These are phyloP conservation scores for Apiospora hydei DNA, from an alignment of 2,329 filamentous ascomycete species.

Conservation along the genomic window DNA sequence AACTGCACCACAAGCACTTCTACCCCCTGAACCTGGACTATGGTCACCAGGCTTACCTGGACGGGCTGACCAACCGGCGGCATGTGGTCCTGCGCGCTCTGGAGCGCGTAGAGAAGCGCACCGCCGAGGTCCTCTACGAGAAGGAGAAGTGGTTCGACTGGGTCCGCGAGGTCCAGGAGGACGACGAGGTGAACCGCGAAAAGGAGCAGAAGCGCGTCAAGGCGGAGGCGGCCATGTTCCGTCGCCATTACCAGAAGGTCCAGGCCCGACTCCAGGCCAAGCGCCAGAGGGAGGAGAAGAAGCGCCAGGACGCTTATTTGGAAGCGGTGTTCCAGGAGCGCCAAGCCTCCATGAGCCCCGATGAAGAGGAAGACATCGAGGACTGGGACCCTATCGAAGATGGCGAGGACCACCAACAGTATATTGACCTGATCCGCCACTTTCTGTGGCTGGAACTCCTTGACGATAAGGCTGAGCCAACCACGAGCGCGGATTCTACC, in stretches of 20 bases:
- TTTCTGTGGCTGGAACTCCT: slow-evolving; percentile 50
- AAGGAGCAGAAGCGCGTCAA: slow-evolving; percentile 58
- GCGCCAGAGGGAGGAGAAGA: slow-evolving; percentile 49
- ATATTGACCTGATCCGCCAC: slow-evolving; percentile 52
- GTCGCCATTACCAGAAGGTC: slow-evolving; percentile 53
- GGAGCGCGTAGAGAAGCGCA: slow-evolving; percentile 51
- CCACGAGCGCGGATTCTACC: slow-evolving; percentile 16
- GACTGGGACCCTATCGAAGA: slow-evolving; percentile 59
- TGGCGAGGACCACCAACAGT: slow-evolving; percentile 52
- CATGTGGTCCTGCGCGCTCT: slow-evolving; percentile 45
- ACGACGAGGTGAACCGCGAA: slow-evolving; percentile 53
- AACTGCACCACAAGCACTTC: slow-evolving; percentile 42
- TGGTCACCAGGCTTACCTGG: slow-evolving; percentile 42
- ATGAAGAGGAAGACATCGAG: slow-evolving; percentile 45
- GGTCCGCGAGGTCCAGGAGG: slow-evolving; percentile 51
- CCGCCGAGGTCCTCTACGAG: slow-evolving; percentile 51
- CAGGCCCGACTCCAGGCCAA: slow-evolving; percentile 48
- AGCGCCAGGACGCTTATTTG: slow-evolving; percentile 52
- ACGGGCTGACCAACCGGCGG: slow-evolving; percentile 42
- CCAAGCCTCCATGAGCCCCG: slow-evolving; percentile 39
- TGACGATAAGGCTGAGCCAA: slow-evolving; percentile 28
- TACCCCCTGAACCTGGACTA: slow-evolving; percentile 42
- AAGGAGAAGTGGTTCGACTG: slow-evolving; percentile 58
- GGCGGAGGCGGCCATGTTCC: slow-evolving; percentile 55
- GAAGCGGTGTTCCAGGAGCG: slow-evolving; percentile 51